Base-by-base conservation (phyloP, 495 filamentous ascomycete genomes). In the Pyronema domesticum region DNA sequence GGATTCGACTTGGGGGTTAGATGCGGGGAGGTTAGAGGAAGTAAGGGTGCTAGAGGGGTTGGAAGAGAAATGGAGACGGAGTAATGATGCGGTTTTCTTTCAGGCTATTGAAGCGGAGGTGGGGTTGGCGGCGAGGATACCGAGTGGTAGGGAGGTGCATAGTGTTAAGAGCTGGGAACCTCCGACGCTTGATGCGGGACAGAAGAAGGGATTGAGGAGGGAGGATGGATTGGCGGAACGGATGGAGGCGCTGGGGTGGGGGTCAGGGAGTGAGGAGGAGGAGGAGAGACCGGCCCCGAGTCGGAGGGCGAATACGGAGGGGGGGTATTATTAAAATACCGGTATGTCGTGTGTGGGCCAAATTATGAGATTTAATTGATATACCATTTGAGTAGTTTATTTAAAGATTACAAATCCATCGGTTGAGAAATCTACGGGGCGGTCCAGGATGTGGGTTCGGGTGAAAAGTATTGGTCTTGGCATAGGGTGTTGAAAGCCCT, bases 131-230 rank as follows among this genome's bases (percentile, higher is more conserved):
- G 73, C 82, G 6, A 80, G 77, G 46, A 78, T 96, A 64, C 91
- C 91, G 0, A 85, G 83, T 0, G 89, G 91, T 7, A 76, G 91
- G 36, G 89, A 96, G 62, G 83, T 94, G 35, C 82, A 94, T 65
- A 73, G 71, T 3, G 60, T 81, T 13, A 76, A 74, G 55, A 70
- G 72, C 0, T 89, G 76, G 57, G 71, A 74, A 14, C 76, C 74
- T 1, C 78, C 77, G 0, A 62, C 68, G 9, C 63, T 89, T 13
- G 79, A 78, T 50, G 8, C 47, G 65, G 58, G 36, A 69, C 71
- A 1, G 71, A 72, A 14, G 74, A 73, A 44, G 67, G 70, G 15
- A 67, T 68, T 0, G 80, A 59, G 51, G 68, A 58, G n/a, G 57
- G 58, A 19, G 65, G 71, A 46, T 46, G 54, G 23, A 73, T 70